Evolutionary conservation across 495 filamentous ascomycete genomes (phyloP).

Genomic region (Aspergillus kassunensis): DNA sequence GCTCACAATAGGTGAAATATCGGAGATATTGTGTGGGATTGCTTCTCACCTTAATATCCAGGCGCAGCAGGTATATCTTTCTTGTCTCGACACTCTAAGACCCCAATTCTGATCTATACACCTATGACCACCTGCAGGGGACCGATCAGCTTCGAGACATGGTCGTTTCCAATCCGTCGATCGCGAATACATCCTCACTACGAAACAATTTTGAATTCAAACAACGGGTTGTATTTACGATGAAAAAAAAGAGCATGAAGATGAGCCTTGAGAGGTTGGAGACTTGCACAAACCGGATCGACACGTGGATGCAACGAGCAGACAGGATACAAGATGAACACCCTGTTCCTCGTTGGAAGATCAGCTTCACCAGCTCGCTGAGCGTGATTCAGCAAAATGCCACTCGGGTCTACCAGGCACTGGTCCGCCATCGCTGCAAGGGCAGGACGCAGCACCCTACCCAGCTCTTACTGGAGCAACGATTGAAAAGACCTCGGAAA

Average conservation of each 20-base stretch:
- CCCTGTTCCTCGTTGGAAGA: too few species aligned
- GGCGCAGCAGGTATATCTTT: background rate
- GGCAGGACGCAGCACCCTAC: background rate
- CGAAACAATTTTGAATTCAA: background rate
- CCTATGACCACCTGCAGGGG: background rate
- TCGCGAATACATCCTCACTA: background rate
- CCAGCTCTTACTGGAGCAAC: background rate
- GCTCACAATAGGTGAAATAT: background rate
- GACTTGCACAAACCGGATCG: background rate
- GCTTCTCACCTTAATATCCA: background rate
- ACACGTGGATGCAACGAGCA: background rate
- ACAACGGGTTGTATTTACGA: background rate
- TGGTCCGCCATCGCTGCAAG: background rate
- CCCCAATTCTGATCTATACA: too few species aligned
- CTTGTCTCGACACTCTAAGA: background rate
- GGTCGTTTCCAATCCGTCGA: background rate
- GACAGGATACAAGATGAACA: background rate
- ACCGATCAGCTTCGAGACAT: background rate
- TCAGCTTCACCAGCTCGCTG: background rate
- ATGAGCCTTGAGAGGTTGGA: background rate
- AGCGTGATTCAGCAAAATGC: background rate
- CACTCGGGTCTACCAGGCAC: background rate
- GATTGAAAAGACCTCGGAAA: background rate
- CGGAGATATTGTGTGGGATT: background rate
- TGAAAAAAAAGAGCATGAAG: background rate